Conservation (phyloP, 192 early-diverging fungal species). For the Paraglomus occultum region DNA sequence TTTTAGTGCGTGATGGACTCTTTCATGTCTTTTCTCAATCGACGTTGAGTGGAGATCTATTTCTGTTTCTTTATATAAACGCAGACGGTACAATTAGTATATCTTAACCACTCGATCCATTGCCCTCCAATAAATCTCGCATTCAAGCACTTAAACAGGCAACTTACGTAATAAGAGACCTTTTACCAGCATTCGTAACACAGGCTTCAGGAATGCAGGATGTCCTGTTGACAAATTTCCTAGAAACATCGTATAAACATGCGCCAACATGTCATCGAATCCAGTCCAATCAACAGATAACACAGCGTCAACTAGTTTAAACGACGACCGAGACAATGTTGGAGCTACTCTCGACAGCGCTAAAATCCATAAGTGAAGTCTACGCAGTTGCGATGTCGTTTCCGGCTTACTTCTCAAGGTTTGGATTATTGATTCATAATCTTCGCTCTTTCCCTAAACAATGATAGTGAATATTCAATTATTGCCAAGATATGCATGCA, state of each 20-base stretch:
- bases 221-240: constrained; percentile 78
- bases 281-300: constrained; percentile 59
- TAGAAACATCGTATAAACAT: constrained; percentile 58
- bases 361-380: constrained; percentile 45
- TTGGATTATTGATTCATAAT: too few species aligned
- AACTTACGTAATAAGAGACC: constrained; percentile 52
- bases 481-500: too few species aligned
- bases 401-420: too few species aligned
- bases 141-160: not conserved
- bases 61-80: not conserved
- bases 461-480: too few species aligned
- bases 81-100: not conserved
- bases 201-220: constrained; percentile 60
- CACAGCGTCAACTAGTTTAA: constrained; percentile 56
- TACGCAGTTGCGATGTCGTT: constrained; percentile 28
- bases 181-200: constrained; percentile 56
- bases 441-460: too few species aligned
- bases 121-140: not conserved
- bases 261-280: constrained; percentile 50
- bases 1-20: constrained; percentile 60
- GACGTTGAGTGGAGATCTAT: not conserved
- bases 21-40: constrained; percentile 37
- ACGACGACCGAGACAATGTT: constrained; percentile 44
- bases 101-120: not conserved
- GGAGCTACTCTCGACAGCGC: constrained; percentile 48